phyloP scores from a whole-genome alignment of 2,329 filamentous ascomycete species.

The Aspergillus fischeri region DNA sequence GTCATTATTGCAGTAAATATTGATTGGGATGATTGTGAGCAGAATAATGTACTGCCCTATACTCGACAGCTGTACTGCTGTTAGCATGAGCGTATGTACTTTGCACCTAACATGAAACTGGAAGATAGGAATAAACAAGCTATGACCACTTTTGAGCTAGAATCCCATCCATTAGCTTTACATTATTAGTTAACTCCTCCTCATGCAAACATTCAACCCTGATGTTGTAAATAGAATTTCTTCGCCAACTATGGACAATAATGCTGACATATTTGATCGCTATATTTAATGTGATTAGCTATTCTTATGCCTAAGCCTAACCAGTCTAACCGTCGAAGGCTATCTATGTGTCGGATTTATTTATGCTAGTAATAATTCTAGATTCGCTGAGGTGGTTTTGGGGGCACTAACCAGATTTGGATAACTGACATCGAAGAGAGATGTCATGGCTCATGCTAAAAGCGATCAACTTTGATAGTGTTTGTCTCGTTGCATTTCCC shows the following conservation, averaged over 20 bases:
- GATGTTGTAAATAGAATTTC: background rate
- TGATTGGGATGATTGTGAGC: background rate
- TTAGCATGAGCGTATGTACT: background rate
- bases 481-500: conserved; percentile 6
- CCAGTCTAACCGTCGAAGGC: too few relatives aligned
- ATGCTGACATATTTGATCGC: background rate
- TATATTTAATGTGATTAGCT: background rate
- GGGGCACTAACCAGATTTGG: conserved; percentile 21
- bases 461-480: conserved; percentile 1
- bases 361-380: conserved; percentile 12
- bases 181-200: background rate
- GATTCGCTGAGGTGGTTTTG: conserved; percentile 21
- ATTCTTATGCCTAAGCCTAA: background rate
- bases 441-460: conserved; percentile 24
- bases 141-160: background rate
- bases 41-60: background rate
- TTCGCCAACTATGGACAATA: too few relatives aligned
- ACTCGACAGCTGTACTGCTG: background rate
- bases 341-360: too few relatives aligned
- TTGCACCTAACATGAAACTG: too few relatives aligned
- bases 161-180: background rate
- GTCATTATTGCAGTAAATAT: background rate
- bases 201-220: background rate
- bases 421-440: conserved; percentile 21
- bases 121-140: background rate